Evolutionary conservation across 306 rosid species (phyloP), one percentile per base, ranked within the genome.

Genomic region (Vachellia pachyceras): DNA sequence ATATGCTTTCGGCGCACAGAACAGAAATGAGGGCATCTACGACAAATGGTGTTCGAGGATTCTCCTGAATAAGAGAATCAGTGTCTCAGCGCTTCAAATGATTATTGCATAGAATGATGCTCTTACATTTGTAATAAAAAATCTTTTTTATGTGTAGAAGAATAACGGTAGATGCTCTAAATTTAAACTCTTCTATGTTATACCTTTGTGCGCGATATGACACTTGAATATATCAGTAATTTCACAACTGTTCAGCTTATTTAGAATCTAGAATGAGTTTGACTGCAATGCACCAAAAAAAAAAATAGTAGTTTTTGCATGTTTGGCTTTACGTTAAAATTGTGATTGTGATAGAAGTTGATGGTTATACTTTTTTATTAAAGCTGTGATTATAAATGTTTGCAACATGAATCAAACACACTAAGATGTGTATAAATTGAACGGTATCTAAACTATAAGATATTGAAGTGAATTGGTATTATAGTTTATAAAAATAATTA

Each of bases 1-100:
- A 66, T 66, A 36, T 17, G 11, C 71, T 66, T 66, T 66, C 71
- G 71, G 71, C 71, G 71, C 41, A 61, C 10, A 29, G 41, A 12
- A 61, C 10, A 12, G 41, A 29, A 61, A 61, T 5, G 6, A 36
- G 69, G 69, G 68, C 37, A 60, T 25, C 37, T 60, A 25, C 39
- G 12, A 7, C 40, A 12, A 61, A 61, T 13, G 68, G 40, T 25
- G 40, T 25, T 29, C 39, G 68, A 29, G 40, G 68, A 29, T 61
- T 61, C 40, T 61, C 18, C 68, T 25, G 39, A 60, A 60, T 25
- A 3, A 60, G 67, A 25, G 67, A 60, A 23, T 60, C 18, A 60
- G 39, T 60, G 17, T 60, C 36, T 9, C 39, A 5, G 36, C 8
- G 2, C 13, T 60, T 23, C 17, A 23, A 60, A 60, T 60, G 39